Evolutionary conservation across 495 filamentous ascomycete genomes (phyloP).

Genomic region (Extremus antarcticus): DNA sequence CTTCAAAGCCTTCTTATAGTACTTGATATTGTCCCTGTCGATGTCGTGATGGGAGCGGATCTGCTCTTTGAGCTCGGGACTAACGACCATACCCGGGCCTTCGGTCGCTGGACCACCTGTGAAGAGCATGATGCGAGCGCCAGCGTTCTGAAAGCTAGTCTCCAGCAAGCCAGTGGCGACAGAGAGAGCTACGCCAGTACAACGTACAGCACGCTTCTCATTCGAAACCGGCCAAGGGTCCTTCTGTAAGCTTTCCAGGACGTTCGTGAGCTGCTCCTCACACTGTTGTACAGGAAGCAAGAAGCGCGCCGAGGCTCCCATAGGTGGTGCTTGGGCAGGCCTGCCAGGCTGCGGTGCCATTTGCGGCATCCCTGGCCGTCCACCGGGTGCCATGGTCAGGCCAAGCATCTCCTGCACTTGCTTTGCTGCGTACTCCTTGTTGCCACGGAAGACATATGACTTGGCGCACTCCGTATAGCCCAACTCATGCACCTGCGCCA

Average conservation of each 20-base stretch:
- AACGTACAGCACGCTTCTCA: slow-evolving; percentile 83
- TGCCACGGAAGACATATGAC: slow-evolving; percentile 98
- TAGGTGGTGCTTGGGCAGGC: slow-evolving; percentile 42
- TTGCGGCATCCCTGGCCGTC: slow-evolving; percentile 64
- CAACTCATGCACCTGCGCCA: slow-evolving; percentile 97
- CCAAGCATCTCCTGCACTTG: slow-evolving; percentile 99
- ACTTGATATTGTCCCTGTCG: slow-evolving; percentile 97
- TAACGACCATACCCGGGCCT: slow-evolving; percentile 93
- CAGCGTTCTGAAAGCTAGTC: slow-evolving; percentile 88
- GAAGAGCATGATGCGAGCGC: slow-evolving; percentile 94
- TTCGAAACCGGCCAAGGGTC: slow-evolving; percentile 97
- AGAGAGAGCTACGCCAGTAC: slow-evolving; percentile 90
- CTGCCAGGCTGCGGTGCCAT: slow-evolving; percentile 57
- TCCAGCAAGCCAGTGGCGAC: slow-evolving; percentile 90
- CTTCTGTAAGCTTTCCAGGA: slow-evolving; percentile 90
- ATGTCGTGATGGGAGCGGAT: slow-evolving; percentile 99
- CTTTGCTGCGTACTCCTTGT: slow-evolving; percentile 93
- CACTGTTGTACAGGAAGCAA: slow-evolving; percentile 89
- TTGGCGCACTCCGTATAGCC: slow-evolving; percentile 97
- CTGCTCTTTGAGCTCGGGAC: slow-evolving; percentile 91
- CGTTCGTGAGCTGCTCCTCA: slow-evolving; percentile 96
- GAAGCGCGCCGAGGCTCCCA: slow-evolving; percentile 78
- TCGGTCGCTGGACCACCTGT: slow-evolving; percentile 92
- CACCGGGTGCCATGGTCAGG: slow-evolving; percentile 46
- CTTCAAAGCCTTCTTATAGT: slow-evolving; percentile 99